Base-by-base conservation (phyloP, 2,329 filamentous ascomycete genomes). In the Calonectria ilicicola region DNA sequence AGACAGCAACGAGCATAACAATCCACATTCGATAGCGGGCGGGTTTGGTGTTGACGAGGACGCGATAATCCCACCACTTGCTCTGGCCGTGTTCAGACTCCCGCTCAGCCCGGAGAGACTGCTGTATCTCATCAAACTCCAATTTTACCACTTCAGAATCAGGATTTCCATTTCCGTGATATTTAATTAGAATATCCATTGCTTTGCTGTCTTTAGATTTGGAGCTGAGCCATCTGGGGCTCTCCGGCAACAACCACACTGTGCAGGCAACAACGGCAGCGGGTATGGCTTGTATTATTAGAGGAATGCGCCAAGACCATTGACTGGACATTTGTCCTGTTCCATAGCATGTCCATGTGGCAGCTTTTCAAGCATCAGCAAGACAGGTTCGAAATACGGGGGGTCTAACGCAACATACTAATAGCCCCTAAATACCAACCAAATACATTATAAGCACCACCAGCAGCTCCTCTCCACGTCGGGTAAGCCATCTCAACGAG, bases 401-500 rank as follows among this genome's bases (percentile, higher is more conserved):
- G 15, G 23, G 14, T 38, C 42, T 15, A 49, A 46, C 4, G 12
- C n/a, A 38, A 38, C 63, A 15, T 38, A 51, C 44, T 49, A 21
- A 65, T 51, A 17, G 63, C 44, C 5, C 67, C 67, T 26, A 62
- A 32, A 29, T 63, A 69, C 67, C 67, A 69, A 17, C 67, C 67
- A 51, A 47, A 51, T 17, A 67, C 65, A 23, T 79, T 78, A 56
- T 79, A 79, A 5, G 75, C 49, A 26, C 77, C 77, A 17, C 75
- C 77, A 14, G 75, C 76, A n/a, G 73, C 49, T 9, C 77, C 78
- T 63, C 78, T 56, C 78, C 77, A 78, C 2, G 74, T 75, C 8
- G 78, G 78, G 23, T 75, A 76, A 3, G 78, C 74, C 69, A 80
- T 75, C 69, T 79, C 78, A n/a, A 78, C 73, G 27, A 77, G 67